phyloP scores from a whole-genome alignment of 805 yeast genomes.

The Blastobotrys chiropterorum region DNA sequence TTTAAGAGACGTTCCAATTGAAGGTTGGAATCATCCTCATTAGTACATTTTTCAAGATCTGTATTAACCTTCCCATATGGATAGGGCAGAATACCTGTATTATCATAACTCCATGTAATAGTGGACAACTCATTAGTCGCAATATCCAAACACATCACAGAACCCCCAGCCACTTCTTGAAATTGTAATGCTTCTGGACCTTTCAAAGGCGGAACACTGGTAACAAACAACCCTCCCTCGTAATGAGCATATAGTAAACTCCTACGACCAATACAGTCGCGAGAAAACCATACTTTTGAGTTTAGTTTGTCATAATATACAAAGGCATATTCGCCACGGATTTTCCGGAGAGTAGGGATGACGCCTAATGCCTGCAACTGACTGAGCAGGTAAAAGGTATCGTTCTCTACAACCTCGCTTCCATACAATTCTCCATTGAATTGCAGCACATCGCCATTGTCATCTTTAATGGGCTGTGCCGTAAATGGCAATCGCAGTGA shows the following conservation, averaged over 20 bases:
- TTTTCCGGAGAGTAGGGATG: slow-evolving; percentile 33
- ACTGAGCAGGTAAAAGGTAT: slow-evolving; percentile 49
- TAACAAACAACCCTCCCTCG: slow-evolving; percentile 37
- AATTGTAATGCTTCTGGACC: slow-evolving; percentile 2
- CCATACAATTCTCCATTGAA: slow-evolving; percentile 91
- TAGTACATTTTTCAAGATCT: not conserved
- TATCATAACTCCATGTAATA: slow-evolving; percentile 1
- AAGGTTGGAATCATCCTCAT: not conserved
- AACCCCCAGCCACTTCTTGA: slow-evolving; percentile 51
- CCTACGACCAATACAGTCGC: slow-evolving; percentile 78
- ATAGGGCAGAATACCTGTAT: not conserved
- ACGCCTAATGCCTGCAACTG: slow-evolving; percentile 36
- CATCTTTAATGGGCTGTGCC: slow-evolving; percentile 53
- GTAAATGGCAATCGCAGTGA: slow-evolving; percentile 77
- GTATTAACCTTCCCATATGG: not conserved
- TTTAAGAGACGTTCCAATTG: not conserved
- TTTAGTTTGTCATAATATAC: slow-evolving; percentile 37
- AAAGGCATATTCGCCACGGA: slow-evolving; percentile 82
- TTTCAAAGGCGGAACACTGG: slow-evolving; percentile 36
- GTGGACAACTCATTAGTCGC: not conserved
- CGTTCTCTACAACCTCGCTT: slow-evolving; percentile 45
- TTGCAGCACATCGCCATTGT: slow-evolving; percentile 43
- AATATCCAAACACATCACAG: slow-evolving; percentile 36
- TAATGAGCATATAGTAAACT: slow-evolving; percentile 49
- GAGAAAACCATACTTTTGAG: slow-evolving; percentile 58